Evolutionary conservation across 169 alveolate species (phyloP), one percentile per base, ranked within the genome.

Genomic region (Eimeria praecox): DNA sequence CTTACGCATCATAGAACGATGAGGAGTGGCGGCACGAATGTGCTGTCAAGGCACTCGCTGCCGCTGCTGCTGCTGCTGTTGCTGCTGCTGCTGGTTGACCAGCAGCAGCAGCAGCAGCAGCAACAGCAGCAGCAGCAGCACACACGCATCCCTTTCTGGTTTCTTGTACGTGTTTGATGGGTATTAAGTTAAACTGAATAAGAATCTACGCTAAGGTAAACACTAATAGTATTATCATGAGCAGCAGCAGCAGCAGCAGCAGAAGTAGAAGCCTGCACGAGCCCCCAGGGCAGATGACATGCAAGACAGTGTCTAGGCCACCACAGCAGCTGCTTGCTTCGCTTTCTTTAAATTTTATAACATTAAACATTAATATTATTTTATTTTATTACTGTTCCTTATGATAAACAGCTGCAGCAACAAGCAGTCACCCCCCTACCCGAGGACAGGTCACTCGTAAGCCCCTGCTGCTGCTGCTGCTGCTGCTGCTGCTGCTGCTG

Each of bases 381-480:
- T 64, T 27, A 64, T 64, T 27, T 64, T 64, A 2, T 27, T 64
- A 16, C 38, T 9, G 35, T 14, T 64, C 75, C 40, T 64, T 27
- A 16, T 27, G 75, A 35, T 64, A 27, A 73, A 22, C 54, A 18
- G 85, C 52, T 38, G 30, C 85, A 73, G 85, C 85, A 18, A 54
- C 85, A 8, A 38, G 85, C 33, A 4, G 52, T 35, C 85, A 35
- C 38, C 85, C 38, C 85, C 85, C 3, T 64, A 10, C 46, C 80
- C 33, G 33, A 35, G 54, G 85, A 73, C 85, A 40, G 85, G 85
- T 73, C 85, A 73, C 85, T 73, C 85, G 9, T 16, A 16, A 10
- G n/a, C 85, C 85, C 85, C 46, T 69, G 80, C 82, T 71, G 85
- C 85, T 33, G 85, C 75, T 64, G 75, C 75, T 64, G 75, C 38